Conservation (phyloP, 495 filamentous ascomycete genomes). For the Lasiosphaeria miniovina region DNA sequence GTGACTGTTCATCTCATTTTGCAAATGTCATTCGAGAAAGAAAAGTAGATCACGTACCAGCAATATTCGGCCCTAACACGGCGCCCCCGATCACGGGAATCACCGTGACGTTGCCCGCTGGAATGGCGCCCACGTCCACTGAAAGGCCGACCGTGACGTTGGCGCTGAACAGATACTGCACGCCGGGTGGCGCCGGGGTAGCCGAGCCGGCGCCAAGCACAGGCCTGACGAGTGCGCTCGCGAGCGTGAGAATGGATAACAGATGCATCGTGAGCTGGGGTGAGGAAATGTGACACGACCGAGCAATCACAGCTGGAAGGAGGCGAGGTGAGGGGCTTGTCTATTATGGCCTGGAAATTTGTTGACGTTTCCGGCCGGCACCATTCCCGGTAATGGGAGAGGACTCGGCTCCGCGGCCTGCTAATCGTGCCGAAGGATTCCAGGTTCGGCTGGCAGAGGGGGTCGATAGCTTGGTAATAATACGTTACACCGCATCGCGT, state of each 20-base stretch:
- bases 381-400: background rate
- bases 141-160: constrained; percentile 20
- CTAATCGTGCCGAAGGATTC: background rate
- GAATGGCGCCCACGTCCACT: constrained; percentile 19
- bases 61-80: constrained; percentile 13
- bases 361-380: background rate
- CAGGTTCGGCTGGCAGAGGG: background rate
- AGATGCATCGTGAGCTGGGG: constrained; percentile 3
- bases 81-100: constrained; percentile 19
- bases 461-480: background rate
- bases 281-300: background rate
- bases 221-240: background rate
- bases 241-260: background rate
- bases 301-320: background rate
- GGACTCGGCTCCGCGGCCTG: background rate
- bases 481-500: background rate
- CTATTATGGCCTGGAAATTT: background rate
- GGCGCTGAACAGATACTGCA: constrained; percentile 15
- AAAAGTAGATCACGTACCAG: constrained; percentile 11
- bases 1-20: too few species aligned
- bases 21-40: too few species aligned
- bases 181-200: constrained; percentile 4
- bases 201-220: background rate
- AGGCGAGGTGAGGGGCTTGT: background rate
- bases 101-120: constrained; percentile 19